Base-by-base conservation (phyloP, 2,329 filamentous ascomycete species). In the Xylariomycetidae sp. region DNA sequence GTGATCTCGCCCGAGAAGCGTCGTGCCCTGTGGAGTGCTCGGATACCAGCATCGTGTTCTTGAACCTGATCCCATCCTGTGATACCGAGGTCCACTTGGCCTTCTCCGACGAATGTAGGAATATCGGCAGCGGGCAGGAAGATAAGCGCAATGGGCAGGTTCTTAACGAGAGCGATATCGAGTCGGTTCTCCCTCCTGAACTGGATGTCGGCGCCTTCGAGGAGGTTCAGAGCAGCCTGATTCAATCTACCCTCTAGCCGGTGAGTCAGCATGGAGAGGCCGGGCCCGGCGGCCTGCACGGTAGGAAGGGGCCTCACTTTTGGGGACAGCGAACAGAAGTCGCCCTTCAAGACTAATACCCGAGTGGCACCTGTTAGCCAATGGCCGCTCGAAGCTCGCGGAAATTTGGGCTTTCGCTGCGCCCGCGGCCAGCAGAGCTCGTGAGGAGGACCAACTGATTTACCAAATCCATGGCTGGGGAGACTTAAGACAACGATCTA, bases 71-170 rank as follows among this genome's bases (percentile, higher is more conserved):
- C 92, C 52, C 79, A 77, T 31, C 92, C 92, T 0, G 92, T 96
- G 57, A 98, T 98, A 43, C 92, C 92, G 12, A 98, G 71, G 56
- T 95, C 89, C 29, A 95, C 87, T 42, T 82, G 82, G 38, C 92
- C 92, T 64, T 96, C 89, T 37, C 90, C 90, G 29, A 98, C 89
- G 56, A 96, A 96, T 24, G 88, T 95, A 5, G 92, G 92, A 56
- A 98, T 98, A 59, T 98, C 92, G 47, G 88, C 89, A 23, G 90
- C 92, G 19, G 92, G 92, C 17, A 98, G 83, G 70, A 98, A 98
- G 56, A 98, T 81, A 40, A 98, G 84, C 12, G 92, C 92, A 51
- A 98, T 87, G 22, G 85, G 86, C 18, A 92, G 79, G 65, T 98
- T 98, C 71, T 95, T 94, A 57, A 96, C 92, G 17, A 98, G 81